A percentile compares a stretch with the other conserved stretches of the same genome.
These are phyloP conservation scores for Trypanosoma conorhini DNA, from an alignment of 208 protist species.

Conservation along the genomic window DNA sequence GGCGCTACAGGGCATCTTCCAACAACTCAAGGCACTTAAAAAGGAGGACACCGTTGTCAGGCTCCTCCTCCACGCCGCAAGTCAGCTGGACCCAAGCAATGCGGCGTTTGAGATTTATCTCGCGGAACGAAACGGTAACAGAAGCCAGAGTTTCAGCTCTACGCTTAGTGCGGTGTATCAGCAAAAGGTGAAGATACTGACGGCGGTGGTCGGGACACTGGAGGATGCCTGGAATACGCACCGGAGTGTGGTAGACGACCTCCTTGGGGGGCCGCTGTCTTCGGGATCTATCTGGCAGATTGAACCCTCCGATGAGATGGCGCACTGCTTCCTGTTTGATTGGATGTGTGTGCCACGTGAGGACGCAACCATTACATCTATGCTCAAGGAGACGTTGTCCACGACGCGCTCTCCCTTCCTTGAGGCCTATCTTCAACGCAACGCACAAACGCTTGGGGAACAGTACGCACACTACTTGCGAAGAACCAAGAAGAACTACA, in stretches of 20 bases:
- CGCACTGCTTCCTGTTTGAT: conserved; percentile 86
- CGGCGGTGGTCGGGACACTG: conserved; percentile 50
- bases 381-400: conserved; percentile 72
- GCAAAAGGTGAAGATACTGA: conserved; percentile 65
- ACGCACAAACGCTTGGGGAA: conserved; percentile 53
- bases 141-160: conserved; percentile 17
- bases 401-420: conserved; percentile 68
- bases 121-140: conserved; percentile 35
- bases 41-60: conserved; percentile 68
- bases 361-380: conserved; percentile 44
- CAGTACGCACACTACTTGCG: conserved; percentile 85
- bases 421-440: conserved; percentile 65
- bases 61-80: conserved; percentile 84
- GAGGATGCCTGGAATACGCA: conserved; percentile 79
- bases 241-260: conserved; percentile 70
- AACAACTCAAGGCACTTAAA: conserved; percentile 68
- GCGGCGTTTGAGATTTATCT: conserved; percentile 58
- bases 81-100: conserved; percentile 78
- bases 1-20: conserved; percentile 73
- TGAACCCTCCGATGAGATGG: conserved; percentile 82
- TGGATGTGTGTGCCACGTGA: conserved; percentile 77
- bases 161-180: conserved; percentile 42
- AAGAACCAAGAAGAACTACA: conserved; percentile 54
- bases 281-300: conserved; percentile 87
- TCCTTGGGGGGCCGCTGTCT: conserved; percentile 71